Conservation (phyloP, 805 yeast genomes). For the Starmera caribaea region DNA sequence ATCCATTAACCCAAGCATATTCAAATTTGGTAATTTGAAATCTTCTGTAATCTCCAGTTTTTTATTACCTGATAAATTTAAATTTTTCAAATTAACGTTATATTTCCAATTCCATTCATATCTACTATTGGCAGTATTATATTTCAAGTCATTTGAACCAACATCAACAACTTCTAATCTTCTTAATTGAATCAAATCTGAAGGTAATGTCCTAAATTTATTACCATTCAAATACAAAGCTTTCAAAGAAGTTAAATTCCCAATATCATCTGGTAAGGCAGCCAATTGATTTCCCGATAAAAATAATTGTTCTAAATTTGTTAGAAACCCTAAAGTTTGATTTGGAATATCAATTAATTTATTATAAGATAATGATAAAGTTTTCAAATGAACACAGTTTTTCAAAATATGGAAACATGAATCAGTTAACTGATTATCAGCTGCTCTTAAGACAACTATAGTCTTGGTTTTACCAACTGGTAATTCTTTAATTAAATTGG, state of each 20-base stretch:
- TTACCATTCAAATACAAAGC: conserved; percentile 72
- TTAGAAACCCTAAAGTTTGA: conserved; percentile 54
- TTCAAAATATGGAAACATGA: conserved; percentile 64
- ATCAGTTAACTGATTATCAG: conserved; percentile 80
- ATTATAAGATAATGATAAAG: conserved; percentile 75
- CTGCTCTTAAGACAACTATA: conserved; percentile 49
- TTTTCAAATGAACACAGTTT: conserved; percentile 43
- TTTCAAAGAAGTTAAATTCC: conserved; percentile 43
- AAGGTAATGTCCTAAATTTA: conserved; percentile 76
- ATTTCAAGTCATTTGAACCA: conserved; percentile 82
- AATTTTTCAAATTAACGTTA: conserved; percentile 63
- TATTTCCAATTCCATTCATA: conserved; percentile 98
- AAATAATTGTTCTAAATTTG: conserved; percentile 51
- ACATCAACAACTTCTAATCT: conserved; percentile 71
- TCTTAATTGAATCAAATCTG: conserved; percentile 66
- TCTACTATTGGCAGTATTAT: conserved; percentile 88
- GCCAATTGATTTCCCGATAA: conserved; percentile 78
- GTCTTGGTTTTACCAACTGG: conserved; percentile 33
- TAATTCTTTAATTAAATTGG: conserved; percentile 37
- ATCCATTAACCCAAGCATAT: conserved; percentile 83
- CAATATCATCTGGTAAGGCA: conserved; percentile 78
- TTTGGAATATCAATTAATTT: conserved; percentile 73
- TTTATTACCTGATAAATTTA: conserved; percentile 89
- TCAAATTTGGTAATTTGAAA: conserved; percentile 64
- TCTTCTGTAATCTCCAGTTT: conserved; percentile 82